Evolutionary conservation across 345 rosid genomes (phyloP).

Genomic region (Excoecaria cochinchinensis): DNA sequence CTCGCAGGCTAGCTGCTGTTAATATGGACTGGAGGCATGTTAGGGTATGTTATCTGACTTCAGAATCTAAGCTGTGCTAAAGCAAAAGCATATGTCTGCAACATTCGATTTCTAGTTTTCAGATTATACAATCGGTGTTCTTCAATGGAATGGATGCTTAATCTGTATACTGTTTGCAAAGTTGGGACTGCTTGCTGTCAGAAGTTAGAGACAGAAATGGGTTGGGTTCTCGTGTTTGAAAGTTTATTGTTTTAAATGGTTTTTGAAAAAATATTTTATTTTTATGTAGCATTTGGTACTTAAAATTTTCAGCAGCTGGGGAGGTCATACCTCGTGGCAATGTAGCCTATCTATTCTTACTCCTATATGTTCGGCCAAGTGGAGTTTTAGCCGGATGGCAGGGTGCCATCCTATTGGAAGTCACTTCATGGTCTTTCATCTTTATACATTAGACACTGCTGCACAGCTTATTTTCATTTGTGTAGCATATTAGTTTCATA

Average conservation of each 20-base stretch:
- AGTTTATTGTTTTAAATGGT: neutral
- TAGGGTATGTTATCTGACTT: conserved; percentile 47
- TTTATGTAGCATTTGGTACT: neutral
- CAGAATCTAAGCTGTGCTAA: neutral
- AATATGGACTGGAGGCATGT: conserved; percentile 95
- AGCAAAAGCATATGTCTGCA: neutral
- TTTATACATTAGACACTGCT: neutral
- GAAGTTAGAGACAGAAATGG: too few relatives aligned
- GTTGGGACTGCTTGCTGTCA: neutral
- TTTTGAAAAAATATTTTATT: neutral
- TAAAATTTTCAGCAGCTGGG: neutral
- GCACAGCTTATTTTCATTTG: neutral
- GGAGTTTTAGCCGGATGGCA: neutral
- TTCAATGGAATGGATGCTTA: neutral
- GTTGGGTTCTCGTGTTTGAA: neutral
- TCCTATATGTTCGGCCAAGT: neutral
- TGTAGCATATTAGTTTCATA: neutral
- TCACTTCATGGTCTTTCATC: neutral
- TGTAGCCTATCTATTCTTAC: neutral
- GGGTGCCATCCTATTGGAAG: neutral
- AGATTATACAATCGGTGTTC: neutral
- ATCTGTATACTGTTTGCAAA: neutral
- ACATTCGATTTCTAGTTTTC: neutral
- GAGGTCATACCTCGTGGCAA: neutral
- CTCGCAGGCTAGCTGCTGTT: conserved; percentile 74